A percentile compares a stretch with the other conserved stretches of the same genome.
These are phyloP conservation scores for Fusarium setosum DNA, from an alignment of 2,329 filamentous ascomycete species.

Conservation along the genomic window DNA sequence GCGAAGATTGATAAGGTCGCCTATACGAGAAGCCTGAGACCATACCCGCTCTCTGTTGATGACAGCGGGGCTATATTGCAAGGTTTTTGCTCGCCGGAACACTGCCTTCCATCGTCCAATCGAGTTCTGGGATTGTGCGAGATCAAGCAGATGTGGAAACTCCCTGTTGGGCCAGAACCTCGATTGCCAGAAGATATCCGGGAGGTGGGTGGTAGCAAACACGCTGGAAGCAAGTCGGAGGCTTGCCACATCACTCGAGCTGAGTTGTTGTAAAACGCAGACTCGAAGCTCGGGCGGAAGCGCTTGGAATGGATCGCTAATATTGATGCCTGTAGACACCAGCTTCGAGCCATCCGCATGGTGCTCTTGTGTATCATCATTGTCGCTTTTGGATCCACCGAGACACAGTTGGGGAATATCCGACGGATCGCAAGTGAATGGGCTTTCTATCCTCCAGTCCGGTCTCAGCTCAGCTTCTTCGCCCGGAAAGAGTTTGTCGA, in stretches of 20 bases:
- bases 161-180: slow-evolving; percentile 2
- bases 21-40: neutral
- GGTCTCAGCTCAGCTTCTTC: neutral
- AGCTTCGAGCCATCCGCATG: too few species aligned
- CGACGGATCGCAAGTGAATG: neutral
- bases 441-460: neutral
- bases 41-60: neutral
- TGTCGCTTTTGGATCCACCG: neutral
- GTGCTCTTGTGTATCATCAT: neutral
- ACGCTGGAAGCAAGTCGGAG: neutral
- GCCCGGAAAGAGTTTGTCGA: slow-evolving; percentile 3
- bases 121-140: neutral
- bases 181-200: neutral
- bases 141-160: neutral
- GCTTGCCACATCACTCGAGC: neutral
- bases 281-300: slow-evolving; percentile 5
- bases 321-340: neutral
- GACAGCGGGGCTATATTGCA: neutral
- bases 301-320: neutral
- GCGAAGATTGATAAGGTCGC: too few species aligned
- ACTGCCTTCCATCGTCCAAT: neutral
- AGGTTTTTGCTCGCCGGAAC: neutral
- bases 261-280: neutral
- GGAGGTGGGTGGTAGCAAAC: neutral
- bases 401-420: neutral